Base-by-base conservation (phyloP, 805 yeast genomes). In the Tetrapisispora phaffii region DNA sequence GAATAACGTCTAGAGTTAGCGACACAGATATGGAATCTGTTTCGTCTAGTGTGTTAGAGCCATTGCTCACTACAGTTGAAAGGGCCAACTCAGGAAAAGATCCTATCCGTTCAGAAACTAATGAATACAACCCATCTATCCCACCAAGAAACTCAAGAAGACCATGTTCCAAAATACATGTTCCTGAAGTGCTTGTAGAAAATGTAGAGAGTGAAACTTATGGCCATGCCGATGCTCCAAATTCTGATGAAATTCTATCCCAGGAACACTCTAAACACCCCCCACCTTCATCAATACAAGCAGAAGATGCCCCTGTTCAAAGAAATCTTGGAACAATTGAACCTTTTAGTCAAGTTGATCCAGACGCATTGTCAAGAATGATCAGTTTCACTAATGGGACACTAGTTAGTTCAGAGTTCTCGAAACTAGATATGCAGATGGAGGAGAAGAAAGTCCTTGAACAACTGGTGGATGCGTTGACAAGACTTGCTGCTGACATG, bases 401-500 rank as follows among this genome's bases (percentile, higher is more conserved):
- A 3, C 53, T 68, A 15, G 58, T 68, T 12, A 72, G 73, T 1
- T 68, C 70, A 69, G 93, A 86, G 53, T 85, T 88, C 58, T 77
- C 80, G 35, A 77, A 77, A 43, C 65, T 89, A 47, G 84, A 82
- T 33, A 71, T 88, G 51, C 88, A 90, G 9, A 66, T 73, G 0
- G 82, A 81, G 47, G 96, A 88, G 57, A 82, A 84, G 52, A 81
- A 77, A 54, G 70, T 89, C 34, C 70, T 90, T 36, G 97, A 90
- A 57, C 80, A 86, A 62, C 78, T 90, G 41, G 84, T 90, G 3
- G 95, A 88, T 56, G 80, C 94, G 1, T 69, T 90, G 39, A 81
- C 93, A 34, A 73, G 93, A 54, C 73, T 93, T 47, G 87, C 95
- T 2, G 86, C 89, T 44, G 96, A 88, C 58, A 87, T 93, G 85